phyloP scores from a whole-genome alignment of 169 alveolate genomes.

The Cryptosporidium sp. region DNA sequence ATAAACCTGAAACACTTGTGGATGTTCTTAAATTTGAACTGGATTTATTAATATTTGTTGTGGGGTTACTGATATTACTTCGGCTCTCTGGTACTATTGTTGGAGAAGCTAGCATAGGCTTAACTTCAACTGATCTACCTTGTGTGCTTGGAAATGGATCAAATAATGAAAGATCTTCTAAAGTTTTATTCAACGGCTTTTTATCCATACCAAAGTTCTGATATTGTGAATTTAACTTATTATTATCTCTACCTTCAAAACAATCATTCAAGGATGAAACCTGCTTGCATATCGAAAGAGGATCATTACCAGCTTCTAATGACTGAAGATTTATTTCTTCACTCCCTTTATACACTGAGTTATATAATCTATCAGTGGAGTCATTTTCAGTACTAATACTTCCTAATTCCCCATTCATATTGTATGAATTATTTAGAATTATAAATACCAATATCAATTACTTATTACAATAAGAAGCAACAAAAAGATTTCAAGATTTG shows the following conservation, averaged over 20 bases:
- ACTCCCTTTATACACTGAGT: conserved; percentile 2
- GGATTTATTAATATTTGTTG: not conserved
- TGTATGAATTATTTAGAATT: not conserved
- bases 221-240: not conserved
- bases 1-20: conserved; percentile 69
- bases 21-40: conserved; percentile 16
- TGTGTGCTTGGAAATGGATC: conserved; percentile 32
- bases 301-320: conserved; percentile 55
- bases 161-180: conserved; percentile 49
- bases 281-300: conserved; percentile 48
- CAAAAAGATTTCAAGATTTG: too few species aligned
- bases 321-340: conserved; percentile 18
- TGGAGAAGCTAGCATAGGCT: not conserved
- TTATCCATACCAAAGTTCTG: conserved; percentile 2
- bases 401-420: not conserved
- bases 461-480: too few species aligned
- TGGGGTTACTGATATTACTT: not conserved
- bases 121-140: not conserved
- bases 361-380: not conserved
- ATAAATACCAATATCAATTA: not conserved
- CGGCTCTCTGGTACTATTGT: not conserved
- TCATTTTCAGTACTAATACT: not conserved
- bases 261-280: not conserved
- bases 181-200: not conserved
- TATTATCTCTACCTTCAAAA: not conserved